Base-by-base conservation (phyloP, 2,329 filamentous ascomycete genomes). In the Diaporthe capsici region DNA sequence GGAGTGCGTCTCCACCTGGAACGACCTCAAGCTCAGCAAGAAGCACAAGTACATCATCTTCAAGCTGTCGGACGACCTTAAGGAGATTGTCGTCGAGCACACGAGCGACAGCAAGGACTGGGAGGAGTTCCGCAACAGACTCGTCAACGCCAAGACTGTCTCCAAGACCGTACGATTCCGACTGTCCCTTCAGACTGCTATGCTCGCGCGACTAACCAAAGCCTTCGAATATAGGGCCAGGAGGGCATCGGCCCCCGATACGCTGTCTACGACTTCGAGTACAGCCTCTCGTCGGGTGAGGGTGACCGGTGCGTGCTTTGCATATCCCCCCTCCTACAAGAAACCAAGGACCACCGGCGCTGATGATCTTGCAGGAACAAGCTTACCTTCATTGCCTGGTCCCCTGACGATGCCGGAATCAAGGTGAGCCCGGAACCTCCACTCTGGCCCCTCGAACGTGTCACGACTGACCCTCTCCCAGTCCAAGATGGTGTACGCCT, bases 401-500 rank as follows among this genome's bases (percentile, higher is more conserved):
- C 93, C 78, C 94, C 94, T 76, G 94, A 97, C 91, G 92, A 95
- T 90, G 94, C 94, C 79, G 87, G 90, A 79, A 89, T 95, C 86
- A 93, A 93, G 89, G 94, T 95, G 84, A 85, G 91, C 22, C 34
- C 58, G 53, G 22, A 67, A 67, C 42, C 44, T 61, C 63, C 76
- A 65, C 77, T 20, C 51, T 28, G 15, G 42, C 79, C 74, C 58
- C 79, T 34, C 47, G 22, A 71, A 76, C 79, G 76, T 81, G 10
- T n/a, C 20, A 51, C 47, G 44, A 53, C 58, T 53, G 44, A 73
- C 68, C 39, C 39, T 57, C 79, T 28, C 42, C 47, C 80, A 95
- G 94, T 90, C 93, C 86, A 95, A 95, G 90, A 97, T 97, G 94
- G 90, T 95, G 85, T 97, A 96, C 89, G 94, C 94, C 81, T 94